Evolutionary conservation across 1,284 basidiomycete genomes (phyloP).

Genomic region (Cryptococcus depauperatus): DNA sequence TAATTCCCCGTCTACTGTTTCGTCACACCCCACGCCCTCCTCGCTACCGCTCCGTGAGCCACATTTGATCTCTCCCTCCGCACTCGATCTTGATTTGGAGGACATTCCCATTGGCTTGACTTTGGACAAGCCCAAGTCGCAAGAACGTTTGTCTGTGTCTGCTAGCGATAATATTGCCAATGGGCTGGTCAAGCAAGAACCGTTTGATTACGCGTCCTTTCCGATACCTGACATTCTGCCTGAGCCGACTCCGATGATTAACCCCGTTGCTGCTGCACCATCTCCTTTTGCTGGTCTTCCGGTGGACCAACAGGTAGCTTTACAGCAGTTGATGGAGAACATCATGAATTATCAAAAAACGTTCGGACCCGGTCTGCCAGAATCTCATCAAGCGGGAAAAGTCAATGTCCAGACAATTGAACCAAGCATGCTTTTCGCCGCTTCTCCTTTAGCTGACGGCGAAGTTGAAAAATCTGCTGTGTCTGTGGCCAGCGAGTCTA

Average conservation of each 20-base stretch:
- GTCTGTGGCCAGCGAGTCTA: not conserved
- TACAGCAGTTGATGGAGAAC: slow-evolving; percentile 35
- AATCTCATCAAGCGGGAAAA: not conserved
- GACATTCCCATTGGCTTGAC: not conserved
- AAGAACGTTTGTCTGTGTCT: slow-evolving; percentile 1
- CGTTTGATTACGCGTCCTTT: slow-evolving; percentile 21
- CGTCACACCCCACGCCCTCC: slow-evolving; percentile 39
- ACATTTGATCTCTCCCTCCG: slow-evolving; percentile 13
- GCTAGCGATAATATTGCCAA: not conserved
- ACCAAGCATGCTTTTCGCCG: slow-evolving; percentile 21
- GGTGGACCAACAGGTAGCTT: slow-evolving; percentile 32
- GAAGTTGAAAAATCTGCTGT: not conserved
- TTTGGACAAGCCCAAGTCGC: slow-evolving; percentile 18
- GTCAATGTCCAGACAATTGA: slow-evolving; percentile 14
- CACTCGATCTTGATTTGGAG: slow-evolving; percentile 24
- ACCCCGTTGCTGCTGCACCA: slow-evolving; percentile 2
- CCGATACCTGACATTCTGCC: slow-evolving; percentile 2
- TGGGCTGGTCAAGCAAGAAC: slow-evolving; percentile 35
- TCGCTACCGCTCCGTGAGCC: slow-evolving; percentile 17
- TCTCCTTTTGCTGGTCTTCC: slow-evolving; percentile 20
- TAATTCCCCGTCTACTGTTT: slow-evolving; percentile 36
- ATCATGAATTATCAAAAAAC: slow-evolving; percentile 32
- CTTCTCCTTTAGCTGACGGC: not conserved
- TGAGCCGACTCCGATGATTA: slow-evolving; percentile 8
- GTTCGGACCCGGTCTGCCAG: slow-evolving; percentile 21